Evolutionary conservation across 2,329 filamentous ascomycete genomes (phyloP).

Genomic region (Madurella mycetomatis): DNA sequence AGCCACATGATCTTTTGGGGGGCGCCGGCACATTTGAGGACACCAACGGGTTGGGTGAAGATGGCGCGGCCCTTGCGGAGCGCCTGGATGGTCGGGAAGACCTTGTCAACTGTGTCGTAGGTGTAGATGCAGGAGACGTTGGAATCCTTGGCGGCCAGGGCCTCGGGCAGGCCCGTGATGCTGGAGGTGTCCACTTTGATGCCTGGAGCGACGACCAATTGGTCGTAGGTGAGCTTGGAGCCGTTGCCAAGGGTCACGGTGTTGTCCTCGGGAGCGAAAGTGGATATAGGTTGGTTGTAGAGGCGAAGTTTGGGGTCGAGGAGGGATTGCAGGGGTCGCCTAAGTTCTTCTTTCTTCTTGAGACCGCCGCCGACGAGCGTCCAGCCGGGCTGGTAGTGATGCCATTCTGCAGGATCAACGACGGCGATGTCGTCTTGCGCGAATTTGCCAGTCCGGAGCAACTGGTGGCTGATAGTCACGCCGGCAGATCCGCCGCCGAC

Average conservation of each 20-base stretch:
- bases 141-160: conserved; percentile 44
- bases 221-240: conserved; percentile 56
- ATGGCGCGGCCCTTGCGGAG: conserved; percentile 49
- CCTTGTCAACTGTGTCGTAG: conserved; percentile 53
- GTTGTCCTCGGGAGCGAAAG: conserved; percentile 54
- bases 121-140: conserved; percentile 55
- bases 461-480: conserved; percentile 61
- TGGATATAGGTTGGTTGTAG: conserved; percentile 49
- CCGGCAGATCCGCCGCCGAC: conserved; percentile 65
- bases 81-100: conserved; percentile 43
- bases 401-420: conserved; percentile 58
- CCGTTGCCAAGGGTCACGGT: conserved; percentile 51
- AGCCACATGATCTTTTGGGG: conserved; percentile 62
- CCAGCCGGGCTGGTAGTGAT: conserved; percentile 68
- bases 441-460: conserved; percentile 56
- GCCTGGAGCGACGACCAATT: conserved; percentile 59
- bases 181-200: conserved; percentile 47
- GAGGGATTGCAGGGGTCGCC: conserved; percentile 45
- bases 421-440: conserved; percentile 57
- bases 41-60: conserved; percentile 56
- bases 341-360: conserved; percentile 57
- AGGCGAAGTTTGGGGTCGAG: conserved; percentile 58
- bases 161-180: conserved; percentile 54
- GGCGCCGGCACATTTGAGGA: conserved; percentile 58
- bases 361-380: conserved; percentile 64